phyloP scores from a whole-genome alignment of 306 rosid genomes.

The Citrullus mucosospermus region DNA sequence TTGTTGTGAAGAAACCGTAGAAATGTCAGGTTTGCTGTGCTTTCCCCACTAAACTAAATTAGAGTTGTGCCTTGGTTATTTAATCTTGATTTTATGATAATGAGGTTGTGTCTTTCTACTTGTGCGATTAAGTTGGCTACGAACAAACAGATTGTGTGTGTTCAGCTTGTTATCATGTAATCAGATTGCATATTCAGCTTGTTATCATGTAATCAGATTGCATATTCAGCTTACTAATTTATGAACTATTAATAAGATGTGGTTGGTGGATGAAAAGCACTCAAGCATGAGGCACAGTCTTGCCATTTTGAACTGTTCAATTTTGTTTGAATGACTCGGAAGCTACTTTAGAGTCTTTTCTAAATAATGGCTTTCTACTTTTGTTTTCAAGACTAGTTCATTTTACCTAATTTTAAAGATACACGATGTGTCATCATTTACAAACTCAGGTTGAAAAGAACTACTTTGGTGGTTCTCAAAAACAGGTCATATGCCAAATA shows the following conservation, averaged over 20 bases:
- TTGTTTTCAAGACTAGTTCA: neutral
- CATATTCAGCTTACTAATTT: neutral
- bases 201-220: neutral
- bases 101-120: neutral
- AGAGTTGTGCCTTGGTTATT: neutral
- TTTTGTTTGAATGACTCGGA: neutral
- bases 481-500: neutral
- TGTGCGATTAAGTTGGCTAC: neutral
- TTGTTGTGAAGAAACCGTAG: conserved; percentile 36
- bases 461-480: neutral
- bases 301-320: neutral
- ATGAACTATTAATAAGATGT: neutral
- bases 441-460: neutral
- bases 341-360: neutral
- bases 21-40: neutral
- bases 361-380: neutral
- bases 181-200: neutral
- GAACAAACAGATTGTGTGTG: neutral
- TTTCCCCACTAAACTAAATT: neutral
- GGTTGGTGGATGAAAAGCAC: neutral
- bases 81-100: neutral
- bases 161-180: neutral
- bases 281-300: neutral
- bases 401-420: neutral
- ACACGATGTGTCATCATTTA: neutral